Base-by-base conservation (phyloP, 306 rosid species). In the Crataegus laevigata region DNA sequence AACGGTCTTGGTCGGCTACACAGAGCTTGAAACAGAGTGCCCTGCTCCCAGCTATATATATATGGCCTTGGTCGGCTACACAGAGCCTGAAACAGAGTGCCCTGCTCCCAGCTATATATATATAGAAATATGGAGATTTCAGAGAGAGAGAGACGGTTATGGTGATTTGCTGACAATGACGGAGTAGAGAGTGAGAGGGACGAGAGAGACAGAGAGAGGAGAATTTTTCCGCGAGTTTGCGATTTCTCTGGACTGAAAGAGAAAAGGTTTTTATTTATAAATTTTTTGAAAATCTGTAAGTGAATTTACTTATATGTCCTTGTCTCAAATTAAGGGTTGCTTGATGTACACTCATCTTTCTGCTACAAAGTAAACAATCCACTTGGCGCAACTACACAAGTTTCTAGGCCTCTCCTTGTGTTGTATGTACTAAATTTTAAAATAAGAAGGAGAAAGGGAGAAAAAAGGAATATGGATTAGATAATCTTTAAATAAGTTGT, bases 211-310 rank as follows among this genome's bases (percentile, higher is more conserved):
- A 12, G 78, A 36, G 65, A 30, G 11, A n/a, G 22, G 24, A 68
- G 30, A 60, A 69, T 14, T 50, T 36, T 62, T 70, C 66, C 68
- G 13, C 47, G 11, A 22, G 68, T 71, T 24, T 25, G 60, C 59
- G 79, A 74, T 74, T 68, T 63, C 34, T 63, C 71, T 58, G 43
- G 68, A 69, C 40, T 30, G 22, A 6, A 42, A 40, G 65, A 61
- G 52, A 45, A 32, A 60, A 47, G 50, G 47, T 4, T 14, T 14
- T 25, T 66, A 45, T 66, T 45, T 47, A 15, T 15, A 47, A 36
- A 1, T 10, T 10, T 47, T 15, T 15, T 5, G 8, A 50, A 50
- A 50, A 15, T 5, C 2, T 50, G 8, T 5, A 5, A 50, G 54
- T 50, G 21, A 17, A 50, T 50, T 50, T 50, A 50, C 54, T 50